These are phyloP conservation scores for Striga hermonthica DNA, from an alignment of 305 asterid genomes.

Conservation along the genomic window DNA sequence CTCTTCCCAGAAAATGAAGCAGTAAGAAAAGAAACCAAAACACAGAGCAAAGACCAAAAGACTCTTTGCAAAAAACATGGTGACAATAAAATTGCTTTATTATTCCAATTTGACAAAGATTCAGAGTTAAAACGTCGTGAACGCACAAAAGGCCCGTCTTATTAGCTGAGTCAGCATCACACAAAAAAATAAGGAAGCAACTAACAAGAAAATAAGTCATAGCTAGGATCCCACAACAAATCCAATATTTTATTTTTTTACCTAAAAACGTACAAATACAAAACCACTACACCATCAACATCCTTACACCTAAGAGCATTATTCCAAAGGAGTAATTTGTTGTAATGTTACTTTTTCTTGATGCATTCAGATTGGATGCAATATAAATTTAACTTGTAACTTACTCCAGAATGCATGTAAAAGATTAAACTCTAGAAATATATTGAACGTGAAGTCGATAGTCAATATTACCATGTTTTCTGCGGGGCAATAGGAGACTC, in stretches of 20 bases:
- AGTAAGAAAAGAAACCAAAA: too few relatives aligned
- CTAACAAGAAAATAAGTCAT: not conserved
- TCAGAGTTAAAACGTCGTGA: too few relatives aligned
- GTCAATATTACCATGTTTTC: conserved; percentile 60
- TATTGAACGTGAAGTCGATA: conserved; percentile 23
- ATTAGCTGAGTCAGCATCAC: conserved; percentile 15
- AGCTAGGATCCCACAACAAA: conserved; percentile 1
- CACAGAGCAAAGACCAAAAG: too few relatives aligned
- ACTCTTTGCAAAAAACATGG: too few relatives aligned
- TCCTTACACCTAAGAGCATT: not conserved
- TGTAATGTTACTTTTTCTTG: not conserved
- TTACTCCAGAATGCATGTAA: conserved; percentile 14
- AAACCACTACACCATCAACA: not conserved
- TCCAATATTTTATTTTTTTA: not conserved
- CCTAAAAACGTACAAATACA: too few relatives aligned
- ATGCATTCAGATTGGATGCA: not conserved
- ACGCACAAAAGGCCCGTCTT: not conserved
- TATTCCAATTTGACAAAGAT: too few relatives aligned
- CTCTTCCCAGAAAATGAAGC: too few relatives aligned
- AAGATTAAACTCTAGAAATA: conserved; percentile 6
- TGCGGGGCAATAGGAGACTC: conserved; percentile 61
- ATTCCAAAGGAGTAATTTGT: not conserved
- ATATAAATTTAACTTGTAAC: conserved; percentile 22
- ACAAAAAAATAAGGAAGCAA: not conserved
- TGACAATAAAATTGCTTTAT: too few relatives aligned